A percentile compares a stretch with the other conserved stretches of the same genome.
Evolutionary conservation across 192 early-diverging fungal species (phyloP).

Genomic region (Lobosporangium transversale): DNA sequence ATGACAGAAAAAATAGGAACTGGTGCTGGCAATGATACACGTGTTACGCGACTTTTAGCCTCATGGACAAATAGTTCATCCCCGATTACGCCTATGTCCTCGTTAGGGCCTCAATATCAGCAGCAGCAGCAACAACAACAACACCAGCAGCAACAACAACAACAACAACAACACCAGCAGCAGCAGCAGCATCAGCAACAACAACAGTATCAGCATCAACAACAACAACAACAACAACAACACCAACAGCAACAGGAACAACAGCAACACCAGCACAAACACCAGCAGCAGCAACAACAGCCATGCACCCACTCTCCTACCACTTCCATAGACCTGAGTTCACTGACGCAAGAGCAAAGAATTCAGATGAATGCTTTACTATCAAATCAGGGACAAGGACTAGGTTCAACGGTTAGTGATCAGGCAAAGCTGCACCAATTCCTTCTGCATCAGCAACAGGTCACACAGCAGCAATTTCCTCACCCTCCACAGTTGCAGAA

Average conservation of each 20-base stretch:
- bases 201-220: constrained; percentile 5
- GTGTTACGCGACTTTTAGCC: no score
- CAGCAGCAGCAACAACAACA: not conserved
- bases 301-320: not conserved
- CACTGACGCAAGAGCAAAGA: no score
- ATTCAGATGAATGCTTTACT: no score
- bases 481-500: not conserved
- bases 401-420: not conserved
- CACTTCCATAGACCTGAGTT: no score
- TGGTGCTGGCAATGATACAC: no score
- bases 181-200: not conserved
- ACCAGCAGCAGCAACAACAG: not conserved
- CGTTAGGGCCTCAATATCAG: no score
- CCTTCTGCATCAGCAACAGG: not conserved
- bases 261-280: not conserved
- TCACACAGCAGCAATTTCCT: not conserved
- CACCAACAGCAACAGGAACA: not conserved
- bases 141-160: not conserved
- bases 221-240: not conserved
- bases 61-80: no score
- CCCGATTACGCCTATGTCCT: no score
- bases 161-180: not conserved
- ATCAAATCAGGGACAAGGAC: no score
- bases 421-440: not conserved
- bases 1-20: not conserved